Conservation (phyloP, 1,284 basidiomycete species). For the Heterobasidion parviporum region DNA sequence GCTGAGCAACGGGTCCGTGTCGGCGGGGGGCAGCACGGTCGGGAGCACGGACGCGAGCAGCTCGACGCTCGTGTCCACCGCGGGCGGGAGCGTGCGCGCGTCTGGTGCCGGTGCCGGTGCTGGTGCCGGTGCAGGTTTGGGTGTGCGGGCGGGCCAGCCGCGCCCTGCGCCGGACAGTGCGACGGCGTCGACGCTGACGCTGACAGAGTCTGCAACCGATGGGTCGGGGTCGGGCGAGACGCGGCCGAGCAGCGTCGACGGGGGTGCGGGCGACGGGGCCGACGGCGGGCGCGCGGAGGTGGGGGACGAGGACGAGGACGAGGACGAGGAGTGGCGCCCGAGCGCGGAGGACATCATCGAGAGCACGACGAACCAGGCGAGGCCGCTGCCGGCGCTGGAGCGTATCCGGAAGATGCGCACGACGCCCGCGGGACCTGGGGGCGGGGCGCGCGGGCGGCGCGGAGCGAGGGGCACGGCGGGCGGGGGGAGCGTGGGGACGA, state of each 20-base stretch:
- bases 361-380: conserved; percentile 68
- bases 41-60: background rate
- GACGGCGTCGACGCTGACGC: conserved; percentile 16
- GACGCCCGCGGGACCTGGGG: background rate
- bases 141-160: background rate
- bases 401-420: conserved; percentile 48
- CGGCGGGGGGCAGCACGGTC: background rate
- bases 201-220: background rate
- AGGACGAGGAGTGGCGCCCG: conserved; percentile 38
- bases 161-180: conserved; percentile 10
- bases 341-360: conserved; percentile 59
- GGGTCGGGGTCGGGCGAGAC: background rate
- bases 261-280: background rate
- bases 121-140: background rate
- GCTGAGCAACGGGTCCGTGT: background rate
- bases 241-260: background rate
- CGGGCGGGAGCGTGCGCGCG: conserved; percentile 1
- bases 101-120: background rate
- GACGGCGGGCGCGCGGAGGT: background rate
- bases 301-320: conserved; percentile 24
- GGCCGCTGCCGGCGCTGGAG: conserved; percentile 69
- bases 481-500: conserved; percentile 34
- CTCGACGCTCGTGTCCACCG: conserved; percentile 17
- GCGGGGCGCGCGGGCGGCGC: background rate
- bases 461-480: conserved; percentile 6